phyloP scores from a whole-genome alignment of 2,329 filamentous ascomycete species.

The Colletotrichum aenigma region DNA sequence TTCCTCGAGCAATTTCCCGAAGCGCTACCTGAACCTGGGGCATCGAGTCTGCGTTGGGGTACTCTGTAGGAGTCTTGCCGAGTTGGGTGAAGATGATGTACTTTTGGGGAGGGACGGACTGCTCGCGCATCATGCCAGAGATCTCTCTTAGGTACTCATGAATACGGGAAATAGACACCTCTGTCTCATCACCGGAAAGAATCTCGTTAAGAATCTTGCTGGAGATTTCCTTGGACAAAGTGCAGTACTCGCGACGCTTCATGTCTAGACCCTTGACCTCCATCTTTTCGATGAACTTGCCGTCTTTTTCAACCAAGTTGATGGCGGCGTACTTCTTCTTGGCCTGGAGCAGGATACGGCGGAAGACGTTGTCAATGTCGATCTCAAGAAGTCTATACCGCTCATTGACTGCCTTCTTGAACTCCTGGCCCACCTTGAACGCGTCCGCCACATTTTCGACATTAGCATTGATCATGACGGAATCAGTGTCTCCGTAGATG shows the following conservation, averaged over 20 bases:
- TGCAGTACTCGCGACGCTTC: constrained; percentile 96
- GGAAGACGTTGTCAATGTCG: constrained; percentile 97
- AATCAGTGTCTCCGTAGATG: constrained; percentile 98
- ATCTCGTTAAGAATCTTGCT: constrained; percentile 91
- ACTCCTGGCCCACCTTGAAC: constrained; percentile 88
- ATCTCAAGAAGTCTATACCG: constrained; percentile 93
- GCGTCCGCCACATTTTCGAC: constrained; percentile 92
- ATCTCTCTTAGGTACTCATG: constrained; percentile 91
- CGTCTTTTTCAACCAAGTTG: constrained; percentile 87
- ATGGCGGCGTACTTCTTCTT: constrained; percentile 99
- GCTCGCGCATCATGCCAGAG: constrained; percentile 84
- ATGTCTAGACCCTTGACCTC: constrained; percentile 99
- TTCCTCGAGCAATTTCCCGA: constrained; percentile 84
- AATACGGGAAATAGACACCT: constrained; percentile 85
- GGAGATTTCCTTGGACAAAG: constrained; percentile 93
- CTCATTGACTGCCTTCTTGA: constrained; percentile 94
- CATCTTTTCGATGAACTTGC: constrained; percentile 91
- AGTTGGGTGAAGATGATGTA: constrained; percentile 99
- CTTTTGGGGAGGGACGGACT: constrained; percentile 76
- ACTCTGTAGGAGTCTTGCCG: constrained; percentile 90
- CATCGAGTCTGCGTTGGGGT: constrained; percentile 94
- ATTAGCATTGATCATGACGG: constrained; percentile 99
- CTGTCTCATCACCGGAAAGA: constrained; percentile 89
- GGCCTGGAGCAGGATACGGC: constrained; percentile 88
- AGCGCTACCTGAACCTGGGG: constrained; percentile 96